Base-by-base conservation (phyloP, 345 rosid genomes). In the Excoecaria cochinchinensis region DNA sequence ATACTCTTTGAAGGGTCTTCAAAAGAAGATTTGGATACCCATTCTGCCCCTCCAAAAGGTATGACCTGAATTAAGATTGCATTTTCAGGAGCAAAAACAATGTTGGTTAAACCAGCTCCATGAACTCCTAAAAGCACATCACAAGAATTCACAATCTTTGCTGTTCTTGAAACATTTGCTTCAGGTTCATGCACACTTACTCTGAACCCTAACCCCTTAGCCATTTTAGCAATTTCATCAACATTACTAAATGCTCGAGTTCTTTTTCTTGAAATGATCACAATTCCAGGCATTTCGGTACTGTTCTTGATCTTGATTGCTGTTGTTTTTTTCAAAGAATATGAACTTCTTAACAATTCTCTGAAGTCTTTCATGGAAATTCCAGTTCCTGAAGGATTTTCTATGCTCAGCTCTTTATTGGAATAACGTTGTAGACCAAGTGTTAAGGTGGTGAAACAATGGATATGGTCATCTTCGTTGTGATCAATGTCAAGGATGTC, bases 41-140 rank as follows among this genome's bases (percentile, higher is more conserved):
- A 92, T 40, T 84, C 91, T 64, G 86, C 68, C 60, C 88, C 87
- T 46, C 95, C 97, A 3, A 89, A 52, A 0, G 97, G 99, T 24
- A 92, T 75, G 5, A 92, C 82, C 71, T 92, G 97, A n/a, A 95
- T 82, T 78, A 92, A 56, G 17, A 91, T 70, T 19, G 98, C 95
- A 22, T 89, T 85, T n/a, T 85, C 95, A 3, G 97, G 98, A 47
- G 92, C 84, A 74, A 91, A 94, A 60, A 91, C 87, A 77, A 87
- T 85, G 84, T 94, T 94, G 16, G 98, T 89, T 3, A 92, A 69
- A 3, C 96, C 98, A 16, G 97, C 98, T 61, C 98, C 98, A 72
- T 88, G 97, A 65, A 94, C 90, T 46, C 97, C 97, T 77, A 94
- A 68, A 83, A 94, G 76, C 55, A 91, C 95, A 61, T 95, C 97